A percentile compares a stretch with the other conserved stretches of the same genome.
Conservation (phyloP, 1,284 basidiomycete species). For the Tetrapyrgos nigripes region DNA sequence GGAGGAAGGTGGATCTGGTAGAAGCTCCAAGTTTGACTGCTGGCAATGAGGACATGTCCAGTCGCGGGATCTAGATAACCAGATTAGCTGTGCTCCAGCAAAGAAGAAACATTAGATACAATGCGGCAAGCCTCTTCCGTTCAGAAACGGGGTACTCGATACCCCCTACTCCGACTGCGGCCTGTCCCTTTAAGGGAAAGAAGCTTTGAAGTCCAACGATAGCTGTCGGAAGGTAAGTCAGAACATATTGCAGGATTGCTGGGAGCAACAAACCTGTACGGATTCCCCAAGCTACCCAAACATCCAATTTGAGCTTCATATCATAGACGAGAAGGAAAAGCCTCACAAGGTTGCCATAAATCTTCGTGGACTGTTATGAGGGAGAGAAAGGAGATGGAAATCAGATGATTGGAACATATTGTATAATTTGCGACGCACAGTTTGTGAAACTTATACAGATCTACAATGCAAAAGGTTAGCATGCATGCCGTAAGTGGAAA, state of each 20-base stretch:
- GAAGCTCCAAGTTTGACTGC: slow-evolving; percentile 68
- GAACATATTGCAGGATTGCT: slow-evolving; percentile 13
- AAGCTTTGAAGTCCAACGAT: slow-evolving; percentile 92
- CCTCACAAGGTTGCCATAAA: slow-evolving; percentile 95
- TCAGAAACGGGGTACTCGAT: slow-evolving; percentile 84
- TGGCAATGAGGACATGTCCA: slow-evolving; percentile 86
- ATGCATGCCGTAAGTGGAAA: background rate
- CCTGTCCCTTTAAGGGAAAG: slow-evolving; percentile 89
- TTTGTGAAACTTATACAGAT: slow-evolving; percentile 95
- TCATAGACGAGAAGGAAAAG: too few relatives aligned
- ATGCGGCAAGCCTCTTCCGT: slow-evolving; percentile 78
- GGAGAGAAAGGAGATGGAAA: slow-evolving; percentile 25
- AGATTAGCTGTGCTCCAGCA: slow-evolving; percentile 15
- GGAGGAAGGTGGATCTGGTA: slow-evolving; percentile 64
- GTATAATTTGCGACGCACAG: slow-evolving; percentile 53
- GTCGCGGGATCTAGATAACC: slow-evolving; percentile 16
- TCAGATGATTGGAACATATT: slow-evolving; percentile 7
- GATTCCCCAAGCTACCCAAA: slow-evolving; percentile 98
- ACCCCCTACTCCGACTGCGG: slow-evolving; percentile 90
- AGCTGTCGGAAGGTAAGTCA: slow-evolving; percentile 49
- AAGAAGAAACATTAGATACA: slow-evolving; percentile 55
- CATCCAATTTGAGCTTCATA: too few relatives aligned
- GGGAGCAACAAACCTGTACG: slow-evolving; percentile 72
- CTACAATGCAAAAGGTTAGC: slow-evolving; percentile 47
- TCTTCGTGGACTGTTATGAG: slow-evolving; percentile 78